Percentiles rank a stretch among this genome's conserved stretches.
phyloP scores from a whole-genome alignment of 805 yeast species.

The Suhomyces prunicola region DNA sequence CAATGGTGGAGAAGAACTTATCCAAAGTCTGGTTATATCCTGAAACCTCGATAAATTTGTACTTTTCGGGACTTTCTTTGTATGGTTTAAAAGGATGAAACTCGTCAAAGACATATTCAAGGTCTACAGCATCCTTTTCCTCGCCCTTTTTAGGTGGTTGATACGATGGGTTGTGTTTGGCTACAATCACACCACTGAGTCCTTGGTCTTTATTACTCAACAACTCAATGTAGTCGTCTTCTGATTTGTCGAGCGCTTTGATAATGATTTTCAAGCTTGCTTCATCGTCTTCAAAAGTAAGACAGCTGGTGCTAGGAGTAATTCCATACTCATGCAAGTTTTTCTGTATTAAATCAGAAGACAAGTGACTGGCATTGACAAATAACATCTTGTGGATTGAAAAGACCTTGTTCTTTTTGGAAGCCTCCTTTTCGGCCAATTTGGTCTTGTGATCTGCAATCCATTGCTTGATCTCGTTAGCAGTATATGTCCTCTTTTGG shows the following conservation, averaged over 20 bases:
- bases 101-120: constrained; percentile 56
- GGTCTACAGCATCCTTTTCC: constrained; percentile 26
- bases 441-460: constrained; percentile 29
- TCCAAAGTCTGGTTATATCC: constrained; percentile 86
- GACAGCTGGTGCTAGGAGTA: constrained; percentile 40
- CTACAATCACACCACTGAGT: constrained; percentile 58
- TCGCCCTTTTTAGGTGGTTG: constrained; percentile 33
- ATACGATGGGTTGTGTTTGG: constrained; percentile 54
- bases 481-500: constrained; percentile 19
- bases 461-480: constrained; percentile 39
- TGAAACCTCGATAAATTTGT: constrained; percentile 41
- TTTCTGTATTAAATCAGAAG: constrained; percentile 74
- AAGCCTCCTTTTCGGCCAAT: constrained; percentile 12
- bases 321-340: constrained; percentile 46
- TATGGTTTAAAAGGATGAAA: constrained; percentile 67
- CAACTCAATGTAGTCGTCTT: constrained; percentile 34
- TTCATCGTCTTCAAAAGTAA: constrained; percentile 24
- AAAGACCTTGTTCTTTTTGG: constrained; percentile 42
- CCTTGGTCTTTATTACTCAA: constrained; percentile 32
- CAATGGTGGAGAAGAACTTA: constrained; percentile 77
- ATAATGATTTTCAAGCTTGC: constrained; percentile 31
- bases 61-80: constrained; percentile 31
- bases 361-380: constrained; percentile 65
- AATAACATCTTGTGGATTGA: constrained; percentile 71
- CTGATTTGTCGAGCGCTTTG: constrained; percentile 46